phyloP scores from a whole-genome alignment of 2,329 filamentous ascomycete genomes.

The Elsinoe australis region DNA sequence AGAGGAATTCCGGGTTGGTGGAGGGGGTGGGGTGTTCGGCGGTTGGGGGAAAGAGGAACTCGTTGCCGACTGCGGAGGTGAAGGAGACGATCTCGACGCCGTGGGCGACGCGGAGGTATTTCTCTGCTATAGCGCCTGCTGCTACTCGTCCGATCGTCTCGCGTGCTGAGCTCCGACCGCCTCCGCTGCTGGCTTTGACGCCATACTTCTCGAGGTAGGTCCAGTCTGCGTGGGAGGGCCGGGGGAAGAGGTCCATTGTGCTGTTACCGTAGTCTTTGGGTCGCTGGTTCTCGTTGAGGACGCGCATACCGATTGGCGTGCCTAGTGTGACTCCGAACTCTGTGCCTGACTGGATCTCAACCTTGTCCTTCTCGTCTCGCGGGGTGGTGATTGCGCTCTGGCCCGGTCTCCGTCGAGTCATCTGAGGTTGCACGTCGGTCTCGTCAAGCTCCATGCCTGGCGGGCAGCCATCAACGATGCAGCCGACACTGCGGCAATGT shows the following conservation, averaged over 20 bases:
- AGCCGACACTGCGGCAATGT: conserved; percentile 86
- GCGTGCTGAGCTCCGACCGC: conserved; percentile 81
- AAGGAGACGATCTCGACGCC: conserved; percentile 89
- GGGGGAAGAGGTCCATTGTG: conserved; percentile 86
- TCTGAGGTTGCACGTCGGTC: conserved; percentile 82
- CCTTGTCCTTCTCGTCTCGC: conserved; percentile 82
- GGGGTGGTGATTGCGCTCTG: conserved; percentile 88
- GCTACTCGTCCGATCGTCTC: conserved; percentile 92
- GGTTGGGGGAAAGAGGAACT: conserved; percentile 68
- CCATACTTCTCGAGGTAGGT: conserved; percentile 98
- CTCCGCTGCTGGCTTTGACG: conserved; percentile 81
- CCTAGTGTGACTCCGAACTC: conserved; percentile 86
- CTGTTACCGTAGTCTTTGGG: conserved; percentile 83
- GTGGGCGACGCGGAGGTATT: conserved; percentile 74
- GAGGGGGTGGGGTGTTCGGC: conserved; percentile 59
- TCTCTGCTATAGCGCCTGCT: conserved; percentile 85
- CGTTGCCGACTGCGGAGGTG: conserved; percentile 73
- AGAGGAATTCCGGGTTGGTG: conserved; percentile 70
- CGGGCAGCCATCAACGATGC: conserved; percentile 88
- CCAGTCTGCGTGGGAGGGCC: conserved; percentile 90
- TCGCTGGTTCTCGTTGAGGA: conserved; percentile 86
- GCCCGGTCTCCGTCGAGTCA: conserved; percentile 81
- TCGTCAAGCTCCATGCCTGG: conserved; percentile 81
- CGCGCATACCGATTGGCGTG: conserved; percentile 79
- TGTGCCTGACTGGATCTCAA: conserved; percentile 86